phyloP scores from a whole-genome alignment of 208 protist species.

The Dictyostelium gargantuum region DNA sequence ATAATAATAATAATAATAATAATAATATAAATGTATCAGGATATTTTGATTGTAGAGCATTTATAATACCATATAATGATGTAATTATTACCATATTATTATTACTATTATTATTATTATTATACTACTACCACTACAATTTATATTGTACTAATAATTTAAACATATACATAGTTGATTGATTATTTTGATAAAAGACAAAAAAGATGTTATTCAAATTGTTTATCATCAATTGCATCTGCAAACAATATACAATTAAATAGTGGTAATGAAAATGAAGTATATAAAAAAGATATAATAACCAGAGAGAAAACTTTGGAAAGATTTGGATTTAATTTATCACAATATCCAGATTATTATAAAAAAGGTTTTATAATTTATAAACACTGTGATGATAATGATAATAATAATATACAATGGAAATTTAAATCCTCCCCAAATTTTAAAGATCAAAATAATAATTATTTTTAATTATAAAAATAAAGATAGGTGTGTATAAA shows the following conservation, averaged over 20 bases:
- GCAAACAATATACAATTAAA: not conserved
- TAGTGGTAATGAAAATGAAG: not conserved
- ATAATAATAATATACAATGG: no score
- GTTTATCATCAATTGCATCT: not conserved
- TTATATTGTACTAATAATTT: not conserved
- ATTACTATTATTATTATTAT: not conserved
- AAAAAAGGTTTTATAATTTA: not conserved
- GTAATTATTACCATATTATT: not conserved
- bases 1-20: not conserved
- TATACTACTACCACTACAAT: no score
- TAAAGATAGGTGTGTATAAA: no score
- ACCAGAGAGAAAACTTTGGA: not conserved
- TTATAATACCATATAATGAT: not conserved
- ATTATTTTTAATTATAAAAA: no score
- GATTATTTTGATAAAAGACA: constrained; percentile 4
- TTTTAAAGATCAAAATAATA: no score
- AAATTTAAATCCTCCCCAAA: no score
- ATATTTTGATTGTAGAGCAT: constrained; percentile 7
- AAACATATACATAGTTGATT: not conserved
- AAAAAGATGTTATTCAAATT: constrained; percentile 14
- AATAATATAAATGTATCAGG: not conserved
- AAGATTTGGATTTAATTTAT: no score
- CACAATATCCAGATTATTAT: not conserved
- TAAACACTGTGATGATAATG: no score
- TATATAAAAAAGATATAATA: not conserved